Evolutionary conservation across 2,329 filamentous ascomycete species (phyloP).

Genomic region (Exutisphaerella laricina): DNA sequence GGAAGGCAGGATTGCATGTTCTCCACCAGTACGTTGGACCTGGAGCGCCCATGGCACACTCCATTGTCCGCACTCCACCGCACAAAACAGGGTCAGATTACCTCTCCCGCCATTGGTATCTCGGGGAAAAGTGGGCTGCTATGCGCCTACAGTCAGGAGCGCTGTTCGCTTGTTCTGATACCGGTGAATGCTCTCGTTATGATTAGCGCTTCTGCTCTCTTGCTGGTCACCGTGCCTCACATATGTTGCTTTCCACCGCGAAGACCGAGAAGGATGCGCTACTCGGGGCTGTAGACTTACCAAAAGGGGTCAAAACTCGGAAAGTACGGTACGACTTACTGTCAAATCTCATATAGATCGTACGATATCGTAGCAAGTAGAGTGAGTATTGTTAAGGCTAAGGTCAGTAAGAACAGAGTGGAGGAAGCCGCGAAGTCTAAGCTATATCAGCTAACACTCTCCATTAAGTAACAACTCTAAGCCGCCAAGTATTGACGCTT

Average conservation of each 20-base stretch:
- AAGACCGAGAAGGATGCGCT: conserved; percentile 1
- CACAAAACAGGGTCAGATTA: not conserved
- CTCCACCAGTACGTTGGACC: not conserved
- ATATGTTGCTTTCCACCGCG: not conserved
- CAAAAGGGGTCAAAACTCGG: no score
- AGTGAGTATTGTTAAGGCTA: no score
- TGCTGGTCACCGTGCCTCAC: not conserved
- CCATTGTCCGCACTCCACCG: not conserved
- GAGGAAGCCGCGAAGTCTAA: no score
- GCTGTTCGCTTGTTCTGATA: not conserved
- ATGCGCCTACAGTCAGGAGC: not conserved
- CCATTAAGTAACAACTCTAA: no score
- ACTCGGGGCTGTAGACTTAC: no score
- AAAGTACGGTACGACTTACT: no score
- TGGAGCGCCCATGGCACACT: conserved; percentile 2
- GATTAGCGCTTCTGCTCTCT: not conserved
- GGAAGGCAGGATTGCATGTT: not conserved
- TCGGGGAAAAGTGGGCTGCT: not conserved
- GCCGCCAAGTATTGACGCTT: no score
- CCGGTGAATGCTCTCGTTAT: conserved; percentile 2
- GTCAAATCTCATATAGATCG: no score
- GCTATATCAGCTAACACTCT: no score
- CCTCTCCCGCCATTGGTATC: not conserved
- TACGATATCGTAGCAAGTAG: no score
- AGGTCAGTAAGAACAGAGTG: no score